Percentiles rank a stretch among this genome's conserved stretches.
phyloP scores from a whole-genome alignment of 73 alveolate species.

The Strombidium stylifer region DNA sequence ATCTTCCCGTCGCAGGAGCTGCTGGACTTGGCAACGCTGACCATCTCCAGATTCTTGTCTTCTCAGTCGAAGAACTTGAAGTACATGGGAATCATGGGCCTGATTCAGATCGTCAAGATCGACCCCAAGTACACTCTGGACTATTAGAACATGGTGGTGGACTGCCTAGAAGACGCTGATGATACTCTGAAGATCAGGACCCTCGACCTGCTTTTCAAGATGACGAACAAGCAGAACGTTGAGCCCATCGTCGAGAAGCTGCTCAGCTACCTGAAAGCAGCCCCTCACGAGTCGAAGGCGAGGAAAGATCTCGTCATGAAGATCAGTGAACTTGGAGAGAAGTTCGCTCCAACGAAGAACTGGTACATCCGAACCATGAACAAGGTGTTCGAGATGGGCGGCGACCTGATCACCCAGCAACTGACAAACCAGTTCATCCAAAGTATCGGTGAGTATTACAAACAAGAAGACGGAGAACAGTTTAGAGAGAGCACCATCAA shows the following conservation, averaged over 20 bases:
- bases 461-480: constrained; percentile 78
- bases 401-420: constrained; percentile 85
- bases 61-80: constrained; percentile 90
- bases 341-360: constrained; percentile 84
- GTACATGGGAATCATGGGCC: constrained; percentile 95
- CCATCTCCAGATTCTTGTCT: constrained; percentile 90
- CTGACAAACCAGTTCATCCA: constrained; percentile 77
- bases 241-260: constrained; percentile 95
- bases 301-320: constrained; percentile 84
- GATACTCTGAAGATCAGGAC: constrained; percentile 97
- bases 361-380: constrained; percentile 95
- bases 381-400: constrained; percentile 86
- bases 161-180: constrained; percentile 97
- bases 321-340: constrained; percentile 83
- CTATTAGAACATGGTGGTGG: constrained; percentile 97
- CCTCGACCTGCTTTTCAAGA: constrained; percentile 91
- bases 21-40: constrained; percentile 89
- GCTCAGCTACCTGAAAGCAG: constrained; percentile 79
- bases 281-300: constrained; percentile 78
- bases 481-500: constrained; percentile 79
- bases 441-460: constrained; percentile 84
- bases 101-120: constrained; percentile 84
- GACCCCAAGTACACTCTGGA: constrained; percentile 93
- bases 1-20: constrained; percentile 89
- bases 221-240: constrained; percentile 97